phyloP scores from a whole-genome alignment of 2,329 filamentous ascomycete species.

The Neopestalotiopsis rosae region DNA sequence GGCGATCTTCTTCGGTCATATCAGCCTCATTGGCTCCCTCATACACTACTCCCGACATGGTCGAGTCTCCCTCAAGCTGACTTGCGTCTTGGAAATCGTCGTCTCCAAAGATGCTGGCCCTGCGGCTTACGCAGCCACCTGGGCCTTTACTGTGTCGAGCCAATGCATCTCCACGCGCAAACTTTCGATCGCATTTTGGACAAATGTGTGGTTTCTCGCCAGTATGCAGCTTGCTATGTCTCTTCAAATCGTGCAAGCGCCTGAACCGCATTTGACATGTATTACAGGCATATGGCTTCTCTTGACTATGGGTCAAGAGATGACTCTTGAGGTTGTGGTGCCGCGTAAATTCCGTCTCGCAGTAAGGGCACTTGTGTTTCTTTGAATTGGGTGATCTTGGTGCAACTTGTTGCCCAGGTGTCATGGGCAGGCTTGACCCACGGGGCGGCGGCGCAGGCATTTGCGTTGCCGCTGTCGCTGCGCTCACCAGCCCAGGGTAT shows the following conservation, averaged over 20 bases:
- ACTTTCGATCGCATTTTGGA: conserved; percentile 91
- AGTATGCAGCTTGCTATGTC: conserved; percentile 95
- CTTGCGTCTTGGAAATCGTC: conserved; percentile 70
- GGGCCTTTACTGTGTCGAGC: conserved; percentile 95
- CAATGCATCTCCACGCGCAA: conserved; percentile 92
- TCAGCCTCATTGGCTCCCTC: conserved; percentile 66
- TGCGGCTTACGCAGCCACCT: conserved; percentile 90
- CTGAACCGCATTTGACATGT: conserved; percentile 94
- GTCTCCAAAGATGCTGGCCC: conserved; percentile 82
- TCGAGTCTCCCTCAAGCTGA: conserved; percentile 55
- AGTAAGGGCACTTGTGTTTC: conserved; percentile 96
- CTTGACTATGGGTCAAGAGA: conserved; percentile 94
- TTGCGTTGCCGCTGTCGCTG: conserved; percentile 35
- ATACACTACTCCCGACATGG: conserved; percentile 63
- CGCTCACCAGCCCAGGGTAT: conserved; percentile 58
- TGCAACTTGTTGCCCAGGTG: conserved; percentile 49
- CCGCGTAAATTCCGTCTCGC: conserved; percentile 93
- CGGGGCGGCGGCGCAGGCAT: conserved; percentile 53
- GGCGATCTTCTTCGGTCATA: conserved; percentile 62
- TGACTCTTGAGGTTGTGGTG: conserved; percentile 99
- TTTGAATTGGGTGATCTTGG: conserved; percentile 77
- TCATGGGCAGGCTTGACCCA: conserved; percentile 64
- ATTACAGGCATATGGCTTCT: conserved; percentile 94
- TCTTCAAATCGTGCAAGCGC: conserved; percentile 91
- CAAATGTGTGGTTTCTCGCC: conserved; percentile 96